Conservation (phyloP, 345 rosid species). For the Euphorbia tirucalli region DNA sequence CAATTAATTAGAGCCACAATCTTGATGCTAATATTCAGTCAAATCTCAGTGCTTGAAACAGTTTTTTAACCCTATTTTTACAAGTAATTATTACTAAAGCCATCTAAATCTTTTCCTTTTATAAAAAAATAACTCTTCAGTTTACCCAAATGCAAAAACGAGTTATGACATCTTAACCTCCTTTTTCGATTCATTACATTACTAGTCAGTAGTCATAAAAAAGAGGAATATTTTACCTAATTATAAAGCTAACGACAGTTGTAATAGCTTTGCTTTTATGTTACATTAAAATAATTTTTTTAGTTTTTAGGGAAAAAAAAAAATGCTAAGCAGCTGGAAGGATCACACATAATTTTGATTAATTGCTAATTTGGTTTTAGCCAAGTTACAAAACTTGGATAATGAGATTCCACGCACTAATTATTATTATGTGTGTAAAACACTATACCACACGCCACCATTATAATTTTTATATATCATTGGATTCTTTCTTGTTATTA, state of each 20-base stretch:
- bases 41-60: slow-evolving; percentile 11
- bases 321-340: too few relatives aligned
- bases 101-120: background rate
- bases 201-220: too few relatives aligned
- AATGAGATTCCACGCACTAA: slow-evolving; percentile 12
- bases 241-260: too few relatives aligned
- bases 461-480: background rate
- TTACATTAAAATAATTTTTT: too few relatives aligned
- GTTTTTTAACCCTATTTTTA: background rate
- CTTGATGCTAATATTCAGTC: slow-evolving; percentile 12
- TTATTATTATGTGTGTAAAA: too few relatives aligned
- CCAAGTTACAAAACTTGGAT: slow-evolving; percentile 1
- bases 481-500: slow-evolving; percentile 7
- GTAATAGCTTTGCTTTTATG: slow-evolving; percentile 15
- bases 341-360: background rate
- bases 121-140: too few relatives aligned
- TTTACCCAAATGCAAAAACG: too few relatives aligned
- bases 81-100: background rate
- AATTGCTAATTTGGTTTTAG: background rate
- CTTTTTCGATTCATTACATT: background rate
- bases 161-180: slow-evolving; percentile 18
- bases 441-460: background rate
- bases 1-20: slow-evolving; percentile 3
- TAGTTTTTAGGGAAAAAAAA: too few relatives aligned
- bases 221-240: too few relatives aligned